Conservation (phyloP, 257 asterid species). For the Petunia axillaris region DNA sequence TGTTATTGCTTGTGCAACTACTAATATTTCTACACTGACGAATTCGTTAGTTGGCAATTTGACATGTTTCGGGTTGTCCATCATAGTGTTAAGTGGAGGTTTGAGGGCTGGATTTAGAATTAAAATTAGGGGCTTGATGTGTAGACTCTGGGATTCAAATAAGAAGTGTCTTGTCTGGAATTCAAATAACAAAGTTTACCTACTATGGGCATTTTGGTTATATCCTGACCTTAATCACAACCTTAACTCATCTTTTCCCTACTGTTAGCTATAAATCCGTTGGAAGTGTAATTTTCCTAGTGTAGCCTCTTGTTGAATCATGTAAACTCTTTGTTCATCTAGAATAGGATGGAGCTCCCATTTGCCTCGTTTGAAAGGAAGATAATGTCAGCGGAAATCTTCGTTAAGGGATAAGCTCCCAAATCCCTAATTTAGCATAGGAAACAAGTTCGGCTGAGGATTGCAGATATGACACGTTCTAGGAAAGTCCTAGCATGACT, state of each 20-base stretch:
- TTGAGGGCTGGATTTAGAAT: not conserved
- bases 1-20: not conserved
- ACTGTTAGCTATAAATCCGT: too few relatives aligned
- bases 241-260: not conserved
- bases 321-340: not conserved
- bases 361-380: not conserved
- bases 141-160: not conserved
- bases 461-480: too few relatives aligned
- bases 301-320: not conserved
- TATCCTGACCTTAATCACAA: not conserved
- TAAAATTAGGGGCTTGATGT: not conserved
- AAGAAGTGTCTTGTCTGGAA: not conserved
- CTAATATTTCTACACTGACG: not conserved
- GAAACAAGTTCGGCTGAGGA: too few relatives aligned
- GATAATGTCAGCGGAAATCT: not conserved
- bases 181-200: not conserved
- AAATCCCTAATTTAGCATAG: too few relatives aligned
- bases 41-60: not conserved
- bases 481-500: not conserved
- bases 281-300: not conserved
- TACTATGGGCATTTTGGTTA: not conserved
- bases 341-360: not conserved
- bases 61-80: not conserved
- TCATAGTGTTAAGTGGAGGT: not conserved
- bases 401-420: not conserved